phyloP scores from a whole-genome alignment of 257 asterid genomes.

The Hygrophila difformis region DNA sequence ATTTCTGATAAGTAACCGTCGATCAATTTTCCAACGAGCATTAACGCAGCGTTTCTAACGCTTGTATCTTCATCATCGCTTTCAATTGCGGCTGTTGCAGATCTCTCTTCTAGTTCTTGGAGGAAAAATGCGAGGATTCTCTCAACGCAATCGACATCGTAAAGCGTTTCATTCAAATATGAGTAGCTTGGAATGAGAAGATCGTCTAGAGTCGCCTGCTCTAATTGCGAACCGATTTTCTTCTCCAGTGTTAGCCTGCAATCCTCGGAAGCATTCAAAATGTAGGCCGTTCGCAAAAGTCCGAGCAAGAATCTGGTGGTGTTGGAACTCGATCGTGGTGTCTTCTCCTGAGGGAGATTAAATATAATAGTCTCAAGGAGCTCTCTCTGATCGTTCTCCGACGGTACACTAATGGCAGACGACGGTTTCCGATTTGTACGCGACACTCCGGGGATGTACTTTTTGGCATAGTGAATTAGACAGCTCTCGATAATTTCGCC shows the following conservation, averaged over 20 bases:
- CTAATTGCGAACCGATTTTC: constrained; percentile 79
- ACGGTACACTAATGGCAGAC: constrained; percentile 31
- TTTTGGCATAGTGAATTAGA: constrained; percentile 65
- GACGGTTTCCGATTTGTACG: constrained; percentile 57
- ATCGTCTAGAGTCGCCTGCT: constrained; percentile 84
- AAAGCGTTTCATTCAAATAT: constrained; percentile 77
- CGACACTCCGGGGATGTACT: constrained; percentile 72
- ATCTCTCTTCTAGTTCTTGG: constrained; percentile 38
- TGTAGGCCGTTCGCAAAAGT: constrained; percentile 63
- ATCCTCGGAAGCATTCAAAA: constrained; percentile 63
- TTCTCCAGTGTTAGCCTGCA: constrained; percentile 57
- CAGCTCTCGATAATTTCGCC: constrained; percentile 79
- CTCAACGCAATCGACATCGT: constrained; percentile 89
- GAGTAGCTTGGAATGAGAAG: constrained; percentile 91
- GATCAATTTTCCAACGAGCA: constrained; percentile 81
- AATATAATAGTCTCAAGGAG: constrained; percentile 62
- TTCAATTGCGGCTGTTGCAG: constrained; percentile 25
- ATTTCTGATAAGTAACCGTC: constrained; percentile 98
- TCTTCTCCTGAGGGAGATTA: constrained; percentile 51
- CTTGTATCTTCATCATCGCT: constrained; percentile 29
- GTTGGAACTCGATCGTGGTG: constrained; percentile 30
- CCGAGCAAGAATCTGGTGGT: constrained; percentile 63
- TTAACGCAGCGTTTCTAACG: constrained; percentile 47
- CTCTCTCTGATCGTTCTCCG: constrained; percentile 82
- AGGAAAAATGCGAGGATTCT: constrained; percentile 63